Percentiles rank a stretch among this genome's conserved stretches.
Conservation (phyloP, 441 rosid species). For the Croton setiger region DNA sequence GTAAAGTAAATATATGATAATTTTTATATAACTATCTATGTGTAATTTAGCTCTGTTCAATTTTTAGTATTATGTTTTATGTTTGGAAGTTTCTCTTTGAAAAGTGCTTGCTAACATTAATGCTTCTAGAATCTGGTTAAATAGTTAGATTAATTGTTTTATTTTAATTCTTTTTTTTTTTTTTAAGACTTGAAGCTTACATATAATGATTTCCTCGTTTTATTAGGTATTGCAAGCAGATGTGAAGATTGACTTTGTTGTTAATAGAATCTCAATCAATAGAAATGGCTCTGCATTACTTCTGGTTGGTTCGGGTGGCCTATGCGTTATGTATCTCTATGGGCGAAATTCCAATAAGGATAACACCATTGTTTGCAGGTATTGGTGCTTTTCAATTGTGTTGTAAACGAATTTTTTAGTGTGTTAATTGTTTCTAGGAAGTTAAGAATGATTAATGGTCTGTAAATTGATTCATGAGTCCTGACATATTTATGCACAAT, state of each 20-base stretch:
- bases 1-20: neutral
- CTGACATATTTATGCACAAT: neutral
- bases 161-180: neutral
- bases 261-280: slow-evolving; percentile 72
- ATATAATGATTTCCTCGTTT: slow-evolving; percentile 8
- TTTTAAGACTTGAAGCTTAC: slow-evolving; percentile 9
- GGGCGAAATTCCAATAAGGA: slow-evolving; percentile 57
- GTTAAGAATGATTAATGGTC: neutral
- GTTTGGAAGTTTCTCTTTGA: neutral
- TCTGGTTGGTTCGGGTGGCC: slow-evolving; percentile 64
- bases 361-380: slow-evolving; percentile 76
- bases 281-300: slow-evolving; percentile 72
- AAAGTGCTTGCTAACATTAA: neutral
- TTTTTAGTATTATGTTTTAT: neutral
- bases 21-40: neutral
- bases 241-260: slow-evolving; percentile 43
- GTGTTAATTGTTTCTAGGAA: neutral
- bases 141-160: neutral
- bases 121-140: neutral
- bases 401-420: neutral
- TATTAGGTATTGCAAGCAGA: slow-evolving; percentile 73
- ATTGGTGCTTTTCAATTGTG: slow-evolving; percentile 1
- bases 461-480: neutral
- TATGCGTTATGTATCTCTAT: slow-evolving; percentile 69
- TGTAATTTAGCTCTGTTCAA: neutral